Evolutionary conservation across 176 grass and related monocot species (phyloP).

Genomic region (Urochloa ruziziensis): DNA sequence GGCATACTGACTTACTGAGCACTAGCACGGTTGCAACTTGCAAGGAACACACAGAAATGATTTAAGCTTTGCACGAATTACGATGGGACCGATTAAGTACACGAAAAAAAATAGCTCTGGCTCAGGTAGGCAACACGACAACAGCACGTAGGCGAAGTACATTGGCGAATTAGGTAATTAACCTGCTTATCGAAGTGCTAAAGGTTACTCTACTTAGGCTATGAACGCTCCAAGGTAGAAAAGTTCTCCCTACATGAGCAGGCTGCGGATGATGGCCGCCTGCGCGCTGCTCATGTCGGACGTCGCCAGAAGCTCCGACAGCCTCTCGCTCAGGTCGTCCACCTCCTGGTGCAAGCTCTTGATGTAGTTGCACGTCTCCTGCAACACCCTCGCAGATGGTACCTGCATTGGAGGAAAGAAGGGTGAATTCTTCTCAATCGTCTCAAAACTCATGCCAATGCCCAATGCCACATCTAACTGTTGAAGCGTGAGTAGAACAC

Average conservation of each 20-base stretch:
- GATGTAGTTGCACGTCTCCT: constrained; percentile 92
- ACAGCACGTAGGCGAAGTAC: constrained; percentile 20
- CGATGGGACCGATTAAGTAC: constrained; percentile 32
- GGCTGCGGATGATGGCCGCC: constrained; percentile 77
- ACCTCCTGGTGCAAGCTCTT: constrained; percentile 82
- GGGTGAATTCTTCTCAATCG: background rate
- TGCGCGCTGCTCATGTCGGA: constrained; percentile 75
- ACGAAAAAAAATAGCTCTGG: constrained; percentile 39
- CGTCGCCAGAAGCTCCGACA: constrained; percentile 77
- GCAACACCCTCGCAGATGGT: constrained; percentile 73
- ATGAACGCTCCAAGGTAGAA: constrained; percentile 3
- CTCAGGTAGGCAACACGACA: background rate
- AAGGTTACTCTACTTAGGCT: constrained; percentile 41
- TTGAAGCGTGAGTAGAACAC: background rate
- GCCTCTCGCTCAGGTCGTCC: constrained; percentile 78
- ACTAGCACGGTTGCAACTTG: background rate
- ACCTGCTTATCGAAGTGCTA: constrained; percentile 27
- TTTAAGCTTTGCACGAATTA: constrained; percentile 10
- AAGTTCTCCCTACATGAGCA: constrained; percentile 60
- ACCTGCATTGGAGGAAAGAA: constrained; percentile 31
- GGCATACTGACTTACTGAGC: too few relatives aligned
- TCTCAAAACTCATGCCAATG: background rate
- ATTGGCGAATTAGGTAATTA: constrained; percentile 22
- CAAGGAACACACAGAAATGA: constrained; percentile 1
- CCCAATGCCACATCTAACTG: background rate